phyloP scores from a whole-genome alignment of 164 flowering plant genomes.

The Vitis riparia region DNA sequence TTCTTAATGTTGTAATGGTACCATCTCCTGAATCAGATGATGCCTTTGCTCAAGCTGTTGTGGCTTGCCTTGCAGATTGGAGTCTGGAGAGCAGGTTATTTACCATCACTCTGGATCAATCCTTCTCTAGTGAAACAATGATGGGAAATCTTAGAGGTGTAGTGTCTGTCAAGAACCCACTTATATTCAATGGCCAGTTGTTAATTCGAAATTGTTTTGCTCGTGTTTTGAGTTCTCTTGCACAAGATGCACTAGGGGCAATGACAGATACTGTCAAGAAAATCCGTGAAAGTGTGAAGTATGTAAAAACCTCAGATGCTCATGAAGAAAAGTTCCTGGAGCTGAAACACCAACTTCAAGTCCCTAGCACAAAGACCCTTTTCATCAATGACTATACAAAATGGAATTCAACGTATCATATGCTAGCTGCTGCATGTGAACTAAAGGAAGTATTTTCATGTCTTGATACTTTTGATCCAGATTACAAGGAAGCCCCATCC shows the following conservation, averaged over 20 bases:
- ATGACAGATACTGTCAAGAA: constrained; percentile 42
- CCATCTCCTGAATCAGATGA: constrained; percentile 55
- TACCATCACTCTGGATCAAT: constrained; percentile 54
- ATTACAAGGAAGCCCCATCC: constrained; percentile 47
- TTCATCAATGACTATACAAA: constrained; percentile 48
- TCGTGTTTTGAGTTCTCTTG: constrained; percentile 52
- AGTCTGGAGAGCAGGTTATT: constrained; percentile 49
- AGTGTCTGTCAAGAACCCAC: constrained; percentile 49
- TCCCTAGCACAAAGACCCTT: constrained; percentile 53
- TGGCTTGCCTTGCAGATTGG: constrained; percentile 71
- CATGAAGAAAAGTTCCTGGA: constrained; percentile 55
- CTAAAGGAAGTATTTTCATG: constrained; percentile 69
- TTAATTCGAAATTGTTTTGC: constrained; percentile 60
- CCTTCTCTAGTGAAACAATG: constrained; percentile 39
- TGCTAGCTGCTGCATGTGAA: constrained; percentile 68
- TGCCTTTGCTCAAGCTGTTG: constrained; percentile 60
- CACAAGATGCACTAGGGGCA: constrained; percentile 47
- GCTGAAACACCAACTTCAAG: constrained; percentile 68
- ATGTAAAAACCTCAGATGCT: constrained; percentile 54
- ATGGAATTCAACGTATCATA: constrained; percentile 74
- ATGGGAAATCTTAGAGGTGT: constrained; percentile 53
- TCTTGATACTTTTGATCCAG: constrained; percentile 58
- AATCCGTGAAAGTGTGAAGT: constrained; percentile 71
- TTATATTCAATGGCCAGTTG: constrained; percentile 57
- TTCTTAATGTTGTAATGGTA: constrained; percentile 62